Evolutionary conservation across 495 filamentous ascomycete species (phyloP), one percentile per base, ranked within the genome.

Genomic region (Penicillium manginii): DNA sequence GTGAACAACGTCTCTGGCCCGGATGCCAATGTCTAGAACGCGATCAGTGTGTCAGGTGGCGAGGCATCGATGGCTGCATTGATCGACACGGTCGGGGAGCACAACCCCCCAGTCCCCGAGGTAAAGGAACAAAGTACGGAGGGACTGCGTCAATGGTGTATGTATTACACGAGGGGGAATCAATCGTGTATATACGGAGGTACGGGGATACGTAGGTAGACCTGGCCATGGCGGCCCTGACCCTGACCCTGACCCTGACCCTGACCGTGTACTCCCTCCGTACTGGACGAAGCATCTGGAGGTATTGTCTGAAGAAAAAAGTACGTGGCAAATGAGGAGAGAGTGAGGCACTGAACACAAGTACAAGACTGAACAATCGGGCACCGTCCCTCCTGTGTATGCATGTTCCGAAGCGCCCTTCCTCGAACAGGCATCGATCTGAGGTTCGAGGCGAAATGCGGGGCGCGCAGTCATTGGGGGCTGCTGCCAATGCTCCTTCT

Each of bases 11-110:
- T 43, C 40, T 9, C 40, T 43, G 17, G 40, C 17, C 40, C 21
- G 21, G 22, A 3, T 26, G 45, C 3, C 22, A 26, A 47, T 26
- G 10, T 26, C 45, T 47, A 26, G 45, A 47, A 57, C 33, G 32
- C 54, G 54, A 62, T 61, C 52, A 32, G 23, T 52, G 58, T 52
- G 57, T 58, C 46, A 58, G 52, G 62, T 65, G 58, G 58, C 62
- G 59, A 61, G 62, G 62, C 58, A 60, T 65, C 58, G 42, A 52
- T 45, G 50, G 60, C 57, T 66, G 63, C 63, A 67, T 50, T 59
- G 64, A 66, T 69, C 64, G 64, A 60, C 64, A 50, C 54, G 46
- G 39, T 57, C 64, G 62, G 64, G 64, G 58, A 59, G 52, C 9
- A 29, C 15, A 4, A 49, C 14, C 51, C n/a, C 48, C 49, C 43